A percentile compares a stretch with the other conserved stretches of the same genome.
These are phyloP conservation scores for Dissophora globulifera DNA, from an alignment of 192 early-diverging fungal genomes.

Conservation along the genomic window DNA sequence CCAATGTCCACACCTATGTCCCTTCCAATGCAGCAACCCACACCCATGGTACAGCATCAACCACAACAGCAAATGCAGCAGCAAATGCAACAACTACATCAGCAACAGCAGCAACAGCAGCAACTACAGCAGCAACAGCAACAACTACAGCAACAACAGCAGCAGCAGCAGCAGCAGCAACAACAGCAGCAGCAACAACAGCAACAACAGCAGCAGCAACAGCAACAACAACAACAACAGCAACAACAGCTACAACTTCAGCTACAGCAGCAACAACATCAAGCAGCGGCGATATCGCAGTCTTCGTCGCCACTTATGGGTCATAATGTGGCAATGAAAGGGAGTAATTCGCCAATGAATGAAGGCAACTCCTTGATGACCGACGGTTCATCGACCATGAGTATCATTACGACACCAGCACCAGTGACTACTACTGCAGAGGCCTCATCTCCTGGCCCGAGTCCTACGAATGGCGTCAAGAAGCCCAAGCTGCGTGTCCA, in stretches of 20 bases:
- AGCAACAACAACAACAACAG: conserved; percentile 20
- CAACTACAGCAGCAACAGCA: conserved; percentile 22
- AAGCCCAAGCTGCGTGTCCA: conserved; percentile 59
- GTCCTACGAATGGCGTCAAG: conserved; percentile 48
- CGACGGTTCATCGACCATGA: conserved; percentile 11
- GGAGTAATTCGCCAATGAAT: conserved; percentile 15
- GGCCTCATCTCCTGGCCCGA: conserved; percentile 30
- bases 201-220: conserved; percentile 18
- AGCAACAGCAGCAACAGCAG: conserved; percentile 26
- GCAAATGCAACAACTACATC: conserved; percentile 11
- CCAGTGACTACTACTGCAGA: conserved; percentile 12
- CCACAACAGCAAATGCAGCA: conserved; percentile 12
- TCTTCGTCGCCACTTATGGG: conserved; percentile 27
- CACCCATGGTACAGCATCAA: background rate
- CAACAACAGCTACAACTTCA: conserved; percentile 13
- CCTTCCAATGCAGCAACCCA: conserved; percentile 16
- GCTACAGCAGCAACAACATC: conserved; percentile 20
- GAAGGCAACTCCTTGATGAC: conserved; percentile 24
- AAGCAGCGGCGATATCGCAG: conserved; percentile 22
- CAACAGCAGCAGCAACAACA: conserved; percentile 33
- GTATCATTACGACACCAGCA: conserved; percentile 6
- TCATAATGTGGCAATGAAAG: conserved; percentile 20
- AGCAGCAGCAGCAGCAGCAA: conserved; percentile 11
- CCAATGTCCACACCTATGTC: conserved; percentile 35
- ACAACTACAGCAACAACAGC: conserved; percentile 19